Percentiles rank a stretch among this genome's conserved stretches.
Evolutionary conservation across 169 alveolate species (phyloP).

Genomic region (Perkinsus olseni): DNA sequence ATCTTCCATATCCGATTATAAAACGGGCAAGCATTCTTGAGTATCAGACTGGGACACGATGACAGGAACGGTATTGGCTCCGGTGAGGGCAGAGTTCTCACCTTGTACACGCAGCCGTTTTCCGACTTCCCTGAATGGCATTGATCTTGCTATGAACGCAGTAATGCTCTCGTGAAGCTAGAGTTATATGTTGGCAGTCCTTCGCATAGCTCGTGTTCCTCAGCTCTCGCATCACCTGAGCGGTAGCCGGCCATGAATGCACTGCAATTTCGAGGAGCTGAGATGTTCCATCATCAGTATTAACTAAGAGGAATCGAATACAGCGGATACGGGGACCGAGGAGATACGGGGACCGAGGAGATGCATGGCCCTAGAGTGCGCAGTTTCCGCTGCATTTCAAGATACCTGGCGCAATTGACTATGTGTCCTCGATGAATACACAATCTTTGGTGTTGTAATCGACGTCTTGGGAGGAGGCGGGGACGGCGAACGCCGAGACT

Average conservation of each 20-base stretch:
- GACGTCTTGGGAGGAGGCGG: neutral
- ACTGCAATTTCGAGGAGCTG: no score
- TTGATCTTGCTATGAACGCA: neutral
- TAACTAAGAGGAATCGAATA: no score
- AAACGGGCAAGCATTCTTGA: neutral
- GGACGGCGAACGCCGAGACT: neutral
- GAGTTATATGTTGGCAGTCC: neutral
- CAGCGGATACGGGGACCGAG: no score
- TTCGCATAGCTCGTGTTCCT: neutral
- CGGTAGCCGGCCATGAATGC: no score
- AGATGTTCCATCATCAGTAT: no score
- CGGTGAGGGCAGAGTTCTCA: neutral
- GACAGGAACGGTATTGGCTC: neutral
- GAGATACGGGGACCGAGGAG: no score
- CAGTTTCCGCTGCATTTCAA: no score
- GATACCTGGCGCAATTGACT: constrained; percentile 6
- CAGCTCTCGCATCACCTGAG: neutral
- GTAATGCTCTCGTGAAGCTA: neutral
- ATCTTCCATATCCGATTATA: neutral
- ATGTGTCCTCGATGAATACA: constrained; percentile 1
- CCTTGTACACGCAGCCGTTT: neutral
- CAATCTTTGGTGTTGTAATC: neutral
- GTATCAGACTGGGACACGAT: neutral
- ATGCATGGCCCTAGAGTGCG: no score
- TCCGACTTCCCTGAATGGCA: neutral